Base-by-base conservation (phyloP, 2,329 filamentous ascomycete genomes). In the Pseudomassariella vexata region DNA sequence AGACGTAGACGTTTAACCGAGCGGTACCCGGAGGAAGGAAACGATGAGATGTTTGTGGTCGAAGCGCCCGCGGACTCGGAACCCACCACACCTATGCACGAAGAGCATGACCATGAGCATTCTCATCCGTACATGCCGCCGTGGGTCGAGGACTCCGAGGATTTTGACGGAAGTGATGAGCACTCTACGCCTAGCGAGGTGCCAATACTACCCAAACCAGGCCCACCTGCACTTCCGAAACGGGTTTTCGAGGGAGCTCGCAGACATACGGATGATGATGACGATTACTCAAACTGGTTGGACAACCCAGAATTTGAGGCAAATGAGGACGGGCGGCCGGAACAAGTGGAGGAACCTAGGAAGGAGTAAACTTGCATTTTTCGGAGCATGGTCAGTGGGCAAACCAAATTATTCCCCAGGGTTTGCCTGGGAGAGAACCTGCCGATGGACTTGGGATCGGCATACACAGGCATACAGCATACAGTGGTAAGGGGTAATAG, bases 41-140 rank as follows among this genome's bases (percentile, higher is more conserved):
- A 27, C 5, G 52, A 54, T 27, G 52, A 55, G 23, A 42, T 52
- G 5, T 32, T 56, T 0, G 47, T 56, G 8, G 50, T 56, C 6
- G 51, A 48, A 24, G 53, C 52, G 4, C 52, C 53, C 5, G 38
- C 39, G 10, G 49, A 56, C 27, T 52, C 52, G n/a, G 49, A 55
- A 29, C 46, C 52, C 2, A 43, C 45, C 20, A 52, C 50, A 5
- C 50, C 53, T 5, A 34, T 43, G 9, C 19, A 41, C 9, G 37
- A 38, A 7, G 32, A 36, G 7, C 22, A 42, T 12, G 37, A 37
- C 3, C 29, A 39, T 5, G 25, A 40, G 16, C 30, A 40, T 17
- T 28, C 38, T 19, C 32, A 35, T 11, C 35, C 34, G 5, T 52
- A 52, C 19, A 32, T 44, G 8, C 46, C 39, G 25, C 50, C 52